Evolutionary conservation across 2,329 filamentous ascomycete species (phyloP).

Genomic region (Fusarium devonianum): DNA sequence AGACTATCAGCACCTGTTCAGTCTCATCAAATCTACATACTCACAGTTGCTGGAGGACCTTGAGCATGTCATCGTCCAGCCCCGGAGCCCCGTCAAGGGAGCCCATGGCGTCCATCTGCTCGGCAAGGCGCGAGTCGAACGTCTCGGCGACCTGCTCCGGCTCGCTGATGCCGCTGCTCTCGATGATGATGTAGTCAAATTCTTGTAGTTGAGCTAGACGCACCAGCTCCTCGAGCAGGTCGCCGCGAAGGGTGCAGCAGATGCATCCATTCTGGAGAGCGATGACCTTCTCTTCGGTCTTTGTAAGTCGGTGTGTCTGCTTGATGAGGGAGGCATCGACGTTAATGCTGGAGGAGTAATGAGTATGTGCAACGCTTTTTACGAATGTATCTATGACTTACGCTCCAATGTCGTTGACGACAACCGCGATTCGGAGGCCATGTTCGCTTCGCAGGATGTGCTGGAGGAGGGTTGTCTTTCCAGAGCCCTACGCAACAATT

Average conservation of each 20-base stretch:
- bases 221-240: slow-evolving; percentile 74
- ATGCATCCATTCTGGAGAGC: slow-evolving; percentile 78
- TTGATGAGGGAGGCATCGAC: slow-evolving; percentile 70
- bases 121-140: slow-evolving; percentile 65
- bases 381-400: no score
- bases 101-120: slow-evolving; percentile 51
- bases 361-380: no score
- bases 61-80: slow-evolving; percentile 47
- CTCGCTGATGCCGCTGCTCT: slow-evolving; percentile 76
- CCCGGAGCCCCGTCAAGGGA: slow-evolving; percentile 42
- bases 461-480: slow-evolving; percentile 75
- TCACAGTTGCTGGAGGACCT: slow-evolving; percentile 48
- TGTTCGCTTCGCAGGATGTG: slow-evolving; percentile 73
- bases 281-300: slow-evolving; percentile 70
- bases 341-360: slow-evolving; percentile 58
- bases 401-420: slow-evolving; percentile 76
- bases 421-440: slow-evolving; percentile 72
- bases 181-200: slow-evolving; percentile 76
- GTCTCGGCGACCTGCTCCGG: slow-evolving; percentile 78
- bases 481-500: slow-evolving; percentile 60
- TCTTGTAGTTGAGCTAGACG: slow-evolving; percentile 65
- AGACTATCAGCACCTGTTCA: neutral
- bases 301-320: slow-evolving; percentile 61
- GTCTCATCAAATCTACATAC: no score
- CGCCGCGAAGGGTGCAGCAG: slow-evolving; percentile 76